Conservation (phyloP, 805 yeast species). For the Suhomyces sp. region DNA sequence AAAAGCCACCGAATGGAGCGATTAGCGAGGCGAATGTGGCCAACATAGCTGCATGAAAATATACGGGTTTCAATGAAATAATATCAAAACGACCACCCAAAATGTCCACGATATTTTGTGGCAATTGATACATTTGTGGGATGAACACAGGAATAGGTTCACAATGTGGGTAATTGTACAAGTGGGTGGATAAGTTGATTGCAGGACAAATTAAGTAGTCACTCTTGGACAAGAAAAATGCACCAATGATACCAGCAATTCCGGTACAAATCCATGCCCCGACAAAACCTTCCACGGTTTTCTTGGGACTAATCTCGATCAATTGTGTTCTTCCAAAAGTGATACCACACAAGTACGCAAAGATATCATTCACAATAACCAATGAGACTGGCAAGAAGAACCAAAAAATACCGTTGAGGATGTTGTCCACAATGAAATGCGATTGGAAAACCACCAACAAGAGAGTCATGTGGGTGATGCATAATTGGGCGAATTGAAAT, state of each 20-base stretch:
- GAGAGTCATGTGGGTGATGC: slow-evolving; percentile 92
- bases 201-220: slow-evolving; percentile 89
- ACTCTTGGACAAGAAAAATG: slow-evolving; percentile 62
- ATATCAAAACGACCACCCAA: slow-evolving; percentile 39
- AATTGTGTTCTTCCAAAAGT: slow-evolving; percentile 92
- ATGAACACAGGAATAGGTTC: slow-evolving; percentile 87
- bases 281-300: slow-evolving; percentile 94
- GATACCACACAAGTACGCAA: slow-evolving; percentile 96
- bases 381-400: slow-evolving; percentile 86
- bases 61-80: slow-evolving; percentile 76
- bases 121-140: slow-evolving; percentile 75
- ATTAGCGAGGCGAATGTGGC: slow-evolving; percentile 95
- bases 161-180: slow-evolving; percentile 66
- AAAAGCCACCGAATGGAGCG: slow-evolving; percentile 98
- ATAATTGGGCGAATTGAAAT: slow-evolving; percentile 91
- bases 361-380: slow-evolving; percentile 92
- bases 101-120: slow-evolving; percentile 58
- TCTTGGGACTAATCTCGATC: slow-evolving; percentile 92
- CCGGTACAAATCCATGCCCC: slow-evolving; percentile 98
- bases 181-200: slow-evolving; percentile 57
- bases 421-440: slow-evolving; percentile 86
- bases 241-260: slow-evolving; percentile 63
- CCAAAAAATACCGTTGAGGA: slow-evolving; percentile 91
- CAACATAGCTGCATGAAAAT: slow-evolving; percentile 80
- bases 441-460: slow-evolving; percentile 90